Conservation (phyloP, 106 monocot genomes). For the Triglochin maritima region DNA sequence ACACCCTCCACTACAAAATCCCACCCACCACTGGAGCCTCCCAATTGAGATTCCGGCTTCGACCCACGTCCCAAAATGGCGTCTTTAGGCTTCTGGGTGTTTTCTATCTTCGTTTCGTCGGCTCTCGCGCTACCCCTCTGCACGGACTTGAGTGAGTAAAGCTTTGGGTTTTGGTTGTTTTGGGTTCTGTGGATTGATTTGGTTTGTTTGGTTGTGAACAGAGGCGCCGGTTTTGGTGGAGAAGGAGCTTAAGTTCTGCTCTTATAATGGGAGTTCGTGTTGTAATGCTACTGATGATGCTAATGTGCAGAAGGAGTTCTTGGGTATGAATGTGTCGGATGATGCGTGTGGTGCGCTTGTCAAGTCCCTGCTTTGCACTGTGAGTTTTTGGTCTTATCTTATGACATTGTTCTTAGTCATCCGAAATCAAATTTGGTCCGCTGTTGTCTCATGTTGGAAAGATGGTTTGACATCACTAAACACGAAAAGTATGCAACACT, state of each 20-base stretch:
- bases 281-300: conserved; percentile 59
- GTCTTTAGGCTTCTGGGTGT: neutral
- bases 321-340: conserved; percentile 50
- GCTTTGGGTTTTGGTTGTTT: neutral
- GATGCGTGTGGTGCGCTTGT: conserved; percentile 37
- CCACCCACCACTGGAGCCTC: too few species aligned
- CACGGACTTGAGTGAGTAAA: conserved; percentile 39
- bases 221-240: conserved; percentile 54
- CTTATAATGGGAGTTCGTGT: conserved; percentile 63
- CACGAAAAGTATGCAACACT: too few species aligned
- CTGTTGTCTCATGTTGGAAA: neutral
- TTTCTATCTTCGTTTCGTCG: conserved; percentile 13
- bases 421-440: neutral
- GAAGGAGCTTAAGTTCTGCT: conserved; percentile 53
- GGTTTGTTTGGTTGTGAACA: conserved; percentile 6
- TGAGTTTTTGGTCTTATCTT: conserved; percentile 8
- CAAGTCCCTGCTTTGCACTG: conserved; percentile 51
- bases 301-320: conserved; percentile 43
- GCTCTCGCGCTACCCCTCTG: conserved; percentile 35
- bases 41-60: too few species aligned
- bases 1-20: too few species aligned
- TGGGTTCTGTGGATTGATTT: neutral
- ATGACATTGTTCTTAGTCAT: neutral
- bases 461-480: neutral
- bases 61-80: too few species aligned